phyloP scores from a whole-genome alignment of 192 early-diverging fungal genomes.

The Phycomyces blakesleeanus region DNA sequence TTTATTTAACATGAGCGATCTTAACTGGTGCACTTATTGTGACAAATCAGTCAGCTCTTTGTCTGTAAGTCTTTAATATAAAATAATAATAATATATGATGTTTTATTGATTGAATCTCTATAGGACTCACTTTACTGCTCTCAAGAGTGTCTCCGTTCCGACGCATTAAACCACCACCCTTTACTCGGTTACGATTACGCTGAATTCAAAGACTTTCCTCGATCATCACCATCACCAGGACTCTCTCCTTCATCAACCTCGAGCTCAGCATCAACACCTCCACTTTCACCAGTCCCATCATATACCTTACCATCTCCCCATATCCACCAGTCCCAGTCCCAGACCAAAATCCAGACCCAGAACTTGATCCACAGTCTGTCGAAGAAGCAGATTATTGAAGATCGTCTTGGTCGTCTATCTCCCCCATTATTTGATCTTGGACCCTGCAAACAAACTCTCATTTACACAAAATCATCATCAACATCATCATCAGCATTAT shows the following conservation, averaged over 20 bases:
- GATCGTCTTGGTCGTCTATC: too few relatives aligned
- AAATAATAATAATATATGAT: not conserved
- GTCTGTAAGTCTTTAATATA: not conserved
- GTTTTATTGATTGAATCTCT: too few relatives aligned
- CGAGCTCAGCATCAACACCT: conserved; percentile 1
- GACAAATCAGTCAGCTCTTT: conserved; percentile 3
- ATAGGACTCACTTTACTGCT: conserved; percentile 33
- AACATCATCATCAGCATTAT: too few relatives aligned
- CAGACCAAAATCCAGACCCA: too few relatives aligned
- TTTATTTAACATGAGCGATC: conserved; percentile 6
- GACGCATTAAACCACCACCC: conserved; percentile 31
- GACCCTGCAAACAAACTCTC: too few relatives aligned
- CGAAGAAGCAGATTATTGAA: too few relatives aligned
- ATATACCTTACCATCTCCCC: not conserved
- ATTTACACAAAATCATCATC: too few relatives aligned
- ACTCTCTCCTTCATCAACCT: conserved; percentile 4
- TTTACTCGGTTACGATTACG: conserved; percentile 23
- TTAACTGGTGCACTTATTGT: conserved; percentile 18
- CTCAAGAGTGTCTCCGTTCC: conserved; percentile 21
- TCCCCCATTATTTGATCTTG: too few relatives aligned
- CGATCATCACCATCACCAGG: conserved; percentile 2
- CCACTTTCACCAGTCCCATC: conserved; percentile 4
- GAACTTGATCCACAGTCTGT: too few relatives aligned
- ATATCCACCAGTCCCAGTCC: not conserved
- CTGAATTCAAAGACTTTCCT: conserved; percentile 33